Conservation (phyloP, 495 filamentous ascomycete genomes). For the Hapsidospora chrysogenum region DNA sequence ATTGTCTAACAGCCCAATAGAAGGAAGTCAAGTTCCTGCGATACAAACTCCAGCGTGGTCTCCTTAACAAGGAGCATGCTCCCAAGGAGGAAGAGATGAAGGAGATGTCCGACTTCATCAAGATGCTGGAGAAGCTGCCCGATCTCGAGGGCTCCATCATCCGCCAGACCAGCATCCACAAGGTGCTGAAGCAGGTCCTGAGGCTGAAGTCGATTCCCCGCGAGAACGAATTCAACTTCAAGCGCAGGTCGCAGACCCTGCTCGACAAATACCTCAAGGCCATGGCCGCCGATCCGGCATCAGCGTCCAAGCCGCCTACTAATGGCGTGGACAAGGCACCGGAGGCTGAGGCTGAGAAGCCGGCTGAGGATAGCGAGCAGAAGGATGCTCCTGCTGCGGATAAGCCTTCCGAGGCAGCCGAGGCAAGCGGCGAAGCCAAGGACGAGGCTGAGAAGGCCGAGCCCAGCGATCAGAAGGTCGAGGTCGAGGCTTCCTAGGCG, state of each 20-base stretch:
- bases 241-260: conserved; percentile 53
- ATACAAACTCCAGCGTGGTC: conserved; percentile 81
- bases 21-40: conserved; percentile 66
- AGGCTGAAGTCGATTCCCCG: conserved; percentile 67
- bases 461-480: too few species aligned
- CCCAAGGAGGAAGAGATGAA: conserved; percentile 86
- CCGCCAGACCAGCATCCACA: conserved; percentile 76
- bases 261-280: conserved; percentile 71
- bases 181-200: conserved; percentile 79
- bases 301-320: conserved; percentile 11
- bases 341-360: conserved; percentile 25
- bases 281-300: conserved; percentile 35
- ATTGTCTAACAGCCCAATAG: conserved; percentile 17
- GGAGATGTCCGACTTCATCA: conserved; percentile 60
- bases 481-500: too few species aligned
- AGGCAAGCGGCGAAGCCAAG: conserved; percentile 13
- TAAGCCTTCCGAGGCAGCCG: conserved; percentile 13
- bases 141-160: conserved; percentile 81
- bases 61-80: conserved; percentile 61
- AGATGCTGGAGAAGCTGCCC: conserved; percentile 58
- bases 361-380: conserved; percentile 7
- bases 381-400: conserved; percentile 3
- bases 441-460: conserved; percentile 1
- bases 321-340: conserved; percentile 30
- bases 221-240: conserved; percentile 75